Conservation (phyloP, 2,329 filamentous ascomycete species). For the Botrytis fragariae region DNA sequence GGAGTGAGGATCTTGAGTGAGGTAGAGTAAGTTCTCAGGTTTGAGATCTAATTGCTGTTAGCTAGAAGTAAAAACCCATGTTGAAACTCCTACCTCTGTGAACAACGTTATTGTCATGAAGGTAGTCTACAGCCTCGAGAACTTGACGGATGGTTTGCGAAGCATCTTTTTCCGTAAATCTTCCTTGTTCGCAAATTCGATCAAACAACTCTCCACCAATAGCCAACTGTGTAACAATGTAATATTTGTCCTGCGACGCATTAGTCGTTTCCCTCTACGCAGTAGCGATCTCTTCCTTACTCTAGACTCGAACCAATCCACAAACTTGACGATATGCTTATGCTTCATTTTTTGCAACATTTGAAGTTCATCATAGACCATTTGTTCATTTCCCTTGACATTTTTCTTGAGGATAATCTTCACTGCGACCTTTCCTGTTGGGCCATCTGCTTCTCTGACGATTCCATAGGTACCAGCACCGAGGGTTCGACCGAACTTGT, state of each 20-base stretch:
- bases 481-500: slow-evolving; percentile 88
- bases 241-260: slow-evolving; percentile 84
- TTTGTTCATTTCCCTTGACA: slow-evolving; percentile 95
- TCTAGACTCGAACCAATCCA: slow-evolving; percentile 98
- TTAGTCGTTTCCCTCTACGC: slow-evolving; percentile 12
- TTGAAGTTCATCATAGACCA: slow-evolving; percentile 96
- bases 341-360: slow-evolving; percentile 91
- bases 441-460: slow-evolving; percentile 88
- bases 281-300: slow-evolving; percentile 48
- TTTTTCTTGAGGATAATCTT: slow-evolving; percentile 99
- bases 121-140: slow-evolving; percentile 86
- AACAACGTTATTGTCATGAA: slow-evolving; percentile 92
- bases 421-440: slow-evolving; percentile 83
- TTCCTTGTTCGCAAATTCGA: slow-evolving; percentile 95
- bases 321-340: slow-evolving; percentile 93
- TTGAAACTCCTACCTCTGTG: slow-evolving; percentile 68
- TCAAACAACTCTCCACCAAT: slow-evolving; percentile 97
- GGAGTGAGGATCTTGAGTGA: slow-evolving; percentile 73
- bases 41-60: slow-evolving; percentile 71
- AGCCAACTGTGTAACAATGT: slow-evolving; percentile 95
- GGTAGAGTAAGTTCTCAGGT: slow-evolving; percentile 94
- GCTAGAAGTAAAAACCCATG: neutral
- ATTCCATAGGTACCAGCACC: slow-evolving; percentile 98
- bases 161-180: slow-evolving; percentile 93
- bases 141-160: slow-evolving; percentile 95